Evolutionary conservation across 106 monocot genomes (phyloP).

Genomic region (Allium fistulosum): DNA sequence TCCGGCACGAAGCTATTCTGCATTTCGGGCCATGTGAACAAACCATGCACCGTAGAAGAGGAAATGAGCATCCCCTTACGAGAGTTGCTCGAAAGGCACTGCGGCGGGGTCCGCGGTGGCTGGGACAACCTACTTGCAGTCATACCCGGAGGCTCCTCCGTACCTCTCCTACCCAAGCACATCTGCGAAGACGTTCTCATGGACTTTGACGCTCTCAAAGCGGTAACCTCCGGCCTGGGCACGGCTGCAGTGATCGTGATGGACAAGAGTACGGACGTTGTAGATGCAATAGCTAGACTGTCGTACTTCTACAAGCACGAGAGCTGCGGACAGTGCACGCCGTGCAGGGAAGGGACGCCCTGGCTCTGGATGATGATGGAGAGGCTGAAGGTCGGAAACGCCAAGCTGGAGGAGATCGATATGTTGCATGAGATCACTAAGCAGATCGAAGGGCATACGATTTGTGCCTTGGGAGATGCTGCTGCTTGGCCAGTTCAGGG

Average conservation of each 20-base stretch:
- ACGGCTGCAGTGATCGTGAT: conserved; percentile 76
- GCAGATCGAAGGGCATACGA: conserved; percentile 52
- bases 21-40: conserved; percentile 72
- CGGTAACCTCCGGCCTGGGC: conserved; percentile 64
- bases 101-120: conserved; percentile 62
- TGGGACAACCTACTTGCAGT: conserved; percentile 69
- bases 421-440: conserved; percentile 54
- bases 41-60: conserved; percentile 77
- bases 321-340: conserved; percentile 80
- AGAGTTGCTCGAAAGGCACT: conserved; percentile 46
- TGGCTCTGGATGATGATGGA: conserved; percentile 86
- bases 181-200: conserved; percentile 67
- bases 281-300: conserved; percentile 65
- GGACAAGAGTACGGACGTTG: conserved; percentile 75
- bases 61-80: conserved; percentile 79
- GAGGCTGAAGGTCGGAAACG: conserved; percentile 70
- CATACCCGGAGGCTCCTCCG: conserved; percentile 66
- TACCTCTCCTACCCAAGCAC: conserved; percentile 57
- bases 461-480: conserved; percentile 69
- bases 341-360: conserved; percentile 74
- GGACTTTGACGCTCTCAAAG: conserved; percentile 67
- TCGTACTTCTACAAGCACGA: conserved; percentile 84
- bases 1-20: conserved; percentile 69
- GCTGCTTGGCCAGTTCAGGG: conserved; percentile 84
- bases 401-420: conserved; percentile 48